phyloP scores from a whole-genome alignment of 768 basidiomycete species.

The Leccinum imitatum region DNA sequence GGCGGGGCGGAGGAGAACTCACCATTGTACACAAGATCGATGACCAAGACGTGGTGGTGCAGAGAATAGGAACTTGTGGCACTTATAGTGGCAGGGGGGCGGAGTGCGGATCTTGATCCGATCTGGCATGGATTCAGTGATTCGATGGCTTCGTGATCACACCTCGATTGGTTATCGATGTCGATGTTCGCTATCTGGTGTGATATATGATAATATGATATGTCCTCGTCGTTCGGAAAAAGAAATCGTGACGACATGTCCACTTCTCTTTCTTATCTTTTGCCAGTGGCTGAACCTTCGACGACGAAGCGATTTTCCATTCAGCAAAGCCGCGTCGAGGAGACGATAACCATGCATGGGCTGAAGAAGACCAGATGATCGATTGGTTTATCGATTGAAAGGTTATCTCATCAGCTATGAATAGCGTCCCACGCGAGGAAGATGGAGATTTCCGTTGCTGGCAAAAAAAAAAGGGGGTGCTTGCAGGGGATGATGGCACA shows the following conservation, averaged over 20 bases:
- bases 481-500: not conserved
- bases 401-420: constrained; percentile 23
- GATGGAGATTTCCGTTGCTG: constrained; percentile 9
- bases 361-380: not conserved
- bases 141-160: constrained; percentile 15
- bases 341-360: not conserved
- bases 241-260: constrained; percentile 2
- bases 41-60: constrained; percentile 27
- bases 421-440: constrained; percentile 19
- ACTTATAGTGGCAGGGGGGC: constrained; percentile 48
- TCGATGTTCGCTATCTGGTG: constrained; percentile 21
- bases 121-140: constrained; percentile 26
- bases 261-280: not conserved
- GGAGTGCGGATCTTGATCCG: constrained; percentile 80
- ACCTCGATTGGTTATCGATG: constrained; percentile 31
- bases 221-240: constrained; percentile 13
- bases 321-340: not conserved
- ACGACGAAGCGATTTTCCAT: constrained; percentile 1
- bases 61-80: constrained; percentile 24
- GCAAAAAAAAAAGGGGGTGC: not conserved
- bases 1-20: constrained; percentile 11
- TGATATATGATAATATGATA: constrained; percentile 15
- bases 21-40: constrained; percentile 35
- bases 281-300: not conserved
- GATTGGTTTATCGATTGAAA: constrained; percentile 25